Conservation (phyloP, 768 basidiomycete species). For the Calocybe cyanea region DNA sequence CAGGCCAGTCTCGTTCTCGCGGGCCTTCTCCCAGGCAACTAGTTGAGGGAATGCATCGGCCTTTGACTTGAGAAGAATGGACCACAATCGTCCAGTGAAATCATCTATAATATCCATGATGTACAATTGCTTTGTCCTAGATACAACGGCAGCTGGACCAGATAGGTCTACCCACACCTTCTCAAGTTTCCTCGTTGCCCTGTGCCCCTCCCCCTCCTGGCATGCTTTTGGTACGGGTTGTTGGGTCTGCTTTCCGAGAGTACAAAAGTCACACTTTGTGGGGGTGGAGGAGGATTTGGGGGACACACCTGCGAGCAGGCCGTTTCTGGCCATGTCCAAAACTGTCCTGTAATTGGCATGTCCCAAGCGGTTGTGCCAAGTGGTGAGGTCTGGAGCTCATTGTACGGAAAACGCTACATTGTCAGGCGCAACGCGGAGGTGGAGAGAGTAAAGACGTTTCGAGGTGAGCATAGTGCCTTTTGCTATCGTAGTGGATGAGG, state of each 20-base stretch:
- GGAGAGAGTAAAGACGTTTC: background rate
- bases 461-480: background rate
- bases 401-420: background rate
- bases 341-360: constrained; percentile 4
- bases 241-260: constrained; percentile 34
- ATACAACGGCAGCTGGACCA: constrained; percentile 19
- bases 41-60: constrained; percentile 19
- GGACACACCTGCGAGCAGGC: constrained; percentile 20
- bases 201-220: constrained; percentile 19
- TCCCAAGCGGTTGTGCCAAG: constrained; percentile 11
- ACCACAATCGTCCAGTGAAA: constrained; percentile 20
- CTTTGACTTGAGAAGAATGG: constrained; percentile 28
- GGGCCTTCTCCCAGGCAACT: constrained; percentile 22
- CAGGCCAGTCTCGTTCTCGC: constrained; percentile 17
- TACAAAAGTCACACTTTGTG: constrained; percentile 28
- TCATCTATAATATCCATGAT: constrained; percentile 33
- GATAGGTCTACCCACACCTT: constrained; percentile 30
- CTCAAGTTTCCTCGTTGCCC: constrained; percentile 22
- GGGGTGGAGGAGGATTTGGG: constrained; percentile 18
- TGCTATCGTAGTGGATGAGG: background rate
- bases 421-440: background rate
- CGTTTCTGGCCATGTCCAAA: background rate
- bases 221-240: constrained; percentile 25
- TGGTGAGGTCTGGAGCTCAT: background rate
- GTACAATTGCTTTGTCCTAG: constrained; percentile 1